A percentile compares a stretch with the other conserved stretches of the same genome.
Evolutionary conservation across 805 yeast species (phyloP).

Genomic region (Ogataea paradorogensis): DNA sequence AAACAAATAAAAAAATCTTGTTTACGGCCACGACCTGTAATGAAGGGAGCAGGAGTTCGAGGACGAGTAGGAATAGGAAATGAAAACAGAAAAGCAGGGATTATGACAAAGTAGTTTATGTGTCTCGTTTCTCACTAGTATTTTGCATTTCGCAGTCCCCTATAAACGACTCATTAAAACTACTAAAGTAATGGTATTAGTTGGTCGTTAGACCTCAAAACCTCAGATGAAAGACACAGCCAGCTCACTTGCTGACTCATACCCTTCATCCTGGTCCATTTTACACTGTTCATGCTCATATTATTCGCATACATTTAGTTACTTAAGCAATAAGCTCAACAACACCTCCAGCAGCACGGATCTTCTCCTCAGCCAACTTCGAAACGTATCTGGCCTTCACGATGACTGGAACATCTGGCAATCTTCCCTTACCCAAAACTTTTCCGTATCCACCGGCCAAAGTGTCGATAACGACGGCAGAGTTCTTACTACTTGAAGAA

Average conservation of each 20-base stretch:
- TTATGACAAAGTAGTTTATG: too few relatives aligned
- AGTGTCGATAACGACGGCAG: constrained; percentile 99
- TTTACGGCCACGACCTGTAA: too few relatives aligned
- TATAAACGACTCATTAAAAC: too few relatives aligned
- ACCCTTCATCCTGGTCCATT: background rate
- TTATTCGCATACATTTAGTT: constrained; percentile 9
- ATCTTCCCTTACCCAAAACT: constrained; percentile 98
- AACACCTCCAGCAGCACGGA: constrained; percentile 99
- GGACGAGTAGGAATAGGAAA: too few relatives aligned
- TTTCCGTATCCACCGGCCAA: constrained; percentile 99
- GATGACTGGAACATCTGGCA: constrained; percentile 97
- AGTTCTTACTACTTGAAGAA: constrained; percentile 74
- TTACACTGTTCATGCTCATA: constrained; percentile 7
- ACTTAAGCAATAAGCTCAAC: constrained; percentile 97
- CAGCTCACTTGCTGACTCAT: too few relatives aligned
- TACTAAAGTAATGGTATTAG: too few relatives aligned
- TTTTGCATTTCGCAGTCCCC: too few relatives aligned
- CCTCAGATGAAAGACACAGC: too few relatives aligned
- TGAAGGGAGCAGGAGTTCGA: too few relatives aligned
- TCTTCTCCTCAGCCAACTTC: constrained; percentile 98
- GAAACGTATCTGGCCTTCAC: constrained; percentile 99
- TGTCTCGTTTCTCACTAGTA: too few relatives aligned
- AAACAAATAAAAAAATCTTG: background rate
- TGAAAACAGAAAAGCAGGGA: too few relatives aligned
- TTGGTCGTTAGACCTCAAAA: too few relatives aligned